Evolutionary conservation across 495 filamentous ascomycete species (phyloP).

Genomic region (Friedmanniomyces endolithicus): DNA sequence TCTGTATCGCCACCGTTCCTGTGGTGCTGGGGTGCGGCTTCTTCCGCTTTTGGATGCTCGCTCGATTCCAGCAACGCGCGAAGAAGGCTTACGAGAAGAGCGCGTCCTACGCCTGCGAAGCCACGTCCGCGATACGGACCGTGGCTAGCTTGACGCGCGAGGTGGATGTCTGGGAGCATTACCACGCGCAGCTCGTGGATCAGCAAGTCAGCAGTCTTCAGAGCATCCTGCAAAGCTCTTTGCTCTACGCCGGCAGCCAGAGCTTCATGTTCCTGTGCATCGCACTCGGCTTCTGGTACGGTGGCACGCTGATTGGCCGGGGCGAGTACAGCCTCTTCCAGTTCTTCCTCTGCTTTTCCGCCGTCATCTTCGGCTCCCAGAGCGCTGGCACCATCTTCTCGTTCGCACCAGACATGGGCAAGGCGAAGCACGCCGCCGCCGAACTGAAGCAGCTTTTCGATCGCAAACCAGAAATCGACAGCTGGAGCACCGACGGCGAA

Average conservation of each 20-base stretch:
- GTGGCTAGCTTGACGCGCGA: conserved; percentile 85
- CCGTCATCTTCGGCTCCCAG: conserved; percentile 72
- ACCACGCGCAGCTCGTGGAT: conserved; percentile 49
- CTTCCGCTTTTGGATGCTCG: conserved; percentile 74
- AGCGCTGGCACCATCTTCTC: conserved; percentile 80
- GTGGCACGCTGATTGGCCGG: conserved; percentile 62
- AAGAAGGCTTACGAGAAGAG: conserved; percentile 61
- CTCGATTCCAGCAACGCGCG: conserved; percentile 55
- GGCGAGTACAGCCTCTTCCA: conserved; percentile 60
- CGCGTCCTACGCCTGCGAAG: conserved; percentile 80
- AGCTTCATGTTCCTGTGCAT: conserved; percentile 67
- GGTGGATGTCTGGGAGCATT: conserved; percentile 59
- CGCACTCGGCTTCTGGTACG: conserved; percentile 92
- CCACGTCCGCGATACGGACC: conserved; percentile 80
- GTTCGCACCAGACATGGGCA: conserved; percentile 77
- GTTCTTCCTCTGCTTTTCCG: conserved; percentile 74
- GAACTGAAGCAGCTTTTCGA: conserved; percentile 71
- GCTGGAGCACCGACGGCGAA: conserved; percentile 66
- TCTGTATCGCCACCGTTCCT: conserved; percentile 67
- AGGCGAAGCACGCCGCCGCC: conserved; percentile 66
- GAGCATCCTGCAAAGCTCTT: conserved; percentile 54
- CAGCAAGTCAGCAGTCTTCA: conserved; percentile 51
- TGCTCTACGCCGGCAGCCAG: conserved; percentile 69
- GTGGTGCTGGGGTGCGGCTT: conserved; percentile 69
- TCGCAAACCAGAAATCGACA: conserved; percentile 62